A percentile compares a stretch with the other conserved stretches of the same genome.
Evolutionary conservation across 2,329 filamentous ascomycete genomes (phyloP).

Genomic region (Apiospora rasikravindrae): DNA sequence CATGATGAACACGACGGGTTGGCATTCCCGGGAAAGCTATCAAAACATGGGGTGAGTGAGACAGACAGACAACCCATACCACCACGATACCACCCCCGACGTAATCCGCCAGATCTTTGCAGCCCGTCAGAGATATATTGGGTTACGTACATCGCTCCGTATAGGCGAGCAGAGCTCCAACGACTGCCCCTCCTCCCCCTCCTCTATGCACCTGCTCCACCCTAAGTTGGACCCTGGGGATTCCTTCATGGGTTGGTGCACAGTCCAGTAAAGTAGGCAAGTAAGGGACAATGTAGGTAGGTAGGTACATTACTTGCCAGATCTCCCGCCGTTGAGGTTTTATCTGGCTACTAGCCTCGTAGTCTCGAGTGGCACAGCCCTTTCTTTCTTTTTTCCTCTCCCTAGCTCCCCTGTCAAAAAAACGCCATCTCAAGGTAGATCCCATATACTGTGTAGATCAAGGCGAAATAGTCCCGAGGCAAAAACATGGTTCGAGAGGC

Average conservation of each 20-base stretch:
- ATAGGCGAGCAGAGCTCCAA: slow-evolving; percentile 14
- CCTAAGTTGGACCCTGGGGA: slow-evolving; percentile 8
- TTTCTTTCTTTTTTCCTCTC: background rate
- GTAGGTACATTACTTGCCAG: too few relatives aligned
- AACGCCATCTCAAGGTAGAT: background rate
- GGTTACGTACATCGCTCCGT: slow-evolving; percentile 4
- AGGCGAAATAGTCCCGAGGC: background rate
- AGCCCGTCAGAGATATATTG: slow-evolving; percentile 12
- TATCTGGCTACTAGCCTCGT: background rate
- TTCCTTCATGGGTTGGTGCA: background rate
- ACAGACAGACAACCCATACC: background rate
- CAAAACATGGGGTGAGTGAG: background rate
- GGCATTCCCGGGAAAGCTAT: background rate
- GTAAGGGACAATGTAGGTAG: background rate
- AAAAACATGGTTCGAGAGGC: background rate
- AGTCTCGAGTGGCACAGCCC: background rate
- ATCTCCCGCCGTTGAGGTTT: background rate
- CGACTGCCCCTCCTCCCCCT: slow-evolving; percentile 13
- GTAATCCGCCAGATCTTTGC: slow-evolving; percentile 11
- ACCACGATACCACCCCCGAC: background rate
- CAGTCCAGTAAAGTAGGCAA: background rate
- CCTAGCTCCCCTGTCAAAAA: background rate
- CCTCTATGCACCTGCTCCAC: slow-evolving; percentile 6
- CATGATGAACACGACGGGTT: background rate
- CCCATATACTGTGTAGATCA: slow-evolving; percentile 1